Evolutionary conservation across 2,329 filamentous ascomycete genomes (phyloP), one percentile per base, ranked within the genome.

Genomic region (Paracoccidioides lutzii): DNA sequence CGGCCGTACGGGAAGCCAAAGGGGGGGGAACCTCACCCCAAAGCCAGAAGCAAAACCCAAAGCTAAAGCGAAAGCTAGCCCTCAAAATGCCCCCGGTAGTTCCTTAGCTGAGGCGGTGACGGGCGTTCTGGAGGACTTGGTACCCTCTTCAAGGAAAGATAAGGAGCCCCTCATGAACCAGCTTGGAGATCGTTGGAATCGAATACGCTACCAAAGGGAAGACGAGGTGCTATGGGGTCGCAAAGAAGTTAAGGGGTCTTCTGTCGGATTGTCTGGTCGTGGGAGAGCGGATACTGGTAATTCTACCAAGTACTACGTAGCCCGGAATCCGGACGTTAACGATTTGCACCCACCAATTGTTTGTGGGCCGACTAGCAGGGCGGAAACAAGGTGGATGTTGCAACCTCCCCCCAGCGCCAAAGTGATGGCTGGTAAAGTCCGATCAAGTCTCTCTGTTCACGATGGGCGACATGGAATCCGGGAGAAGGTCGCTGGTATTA

Each of bases 351-450:
- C 88, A 4, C 88, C 89, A 2, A 84, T 94, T 53, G 87, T 93
- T 69, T 88, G 83, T 71, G 85, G 81, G 56, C 86, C 84, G 12
- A 78, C 77, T 41, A 83, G 81, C 66, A 82, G 76, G 65, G 82
- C 83, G 55, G 88, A 87, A 58, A 85, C 87, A 55, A 80, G 79
- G 65, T 96, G 90, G 90, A 95, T 96, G 90, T 75, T 95, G 53
- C 88, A 95, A 66, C 90, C 90, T 2, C 89, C 90, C 1, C 90
- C 90, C n/a, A 81, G 85, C 38, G 89, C 90, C 56, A 90, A 85
- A 68, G 78, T 95, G 58, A 96, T 96, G 90, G 87, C 86, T 60
- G 90, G 90, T 61, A 93, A 90, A 68, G 81, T 87, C 53, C 64
- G 62, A 4, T 64, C 64, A 37, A 61, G 58, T 51, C 52, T 59